Base-by-base conservation (phyloP, 2,329 filamentous ascomycete genomes). In the Aureobasidium sp. region DNA sequence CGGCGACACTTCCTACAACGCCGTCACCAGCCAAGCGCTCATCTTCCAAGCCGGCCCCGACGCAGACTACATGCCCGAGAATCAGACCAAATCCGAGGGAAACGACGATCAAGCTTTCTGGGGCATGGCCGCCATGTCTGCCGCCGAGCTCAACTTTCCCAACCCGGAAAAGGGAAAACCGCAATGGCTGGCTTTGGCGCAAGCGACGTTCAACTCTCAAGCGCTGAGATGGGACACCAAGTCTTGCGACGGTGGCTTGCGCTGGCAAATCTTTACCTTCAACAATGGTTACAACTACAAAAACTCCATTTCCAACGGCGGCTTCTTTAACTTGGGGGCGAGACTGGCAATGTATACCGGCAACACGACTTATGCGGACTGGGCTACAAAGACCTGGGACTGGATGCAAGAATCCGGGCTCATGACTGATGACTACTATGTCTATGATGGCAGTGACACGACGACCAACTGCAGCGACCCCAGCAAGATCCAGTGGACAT, bases 221-320 rank as follows among this genome's bases (percentile, higher is more conserved):
- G 84, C 84, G 1, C 74, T 75, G 22, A 83, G 90, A 22, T 93
- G 89, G 87, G 86, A 94, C 67, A 76, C 75, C 2, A 69, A 75
- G 0, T 79, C 79, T 0, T 96, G 91, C 73, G 79, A 76, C 52
- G 91, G 91, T 52, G 91, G 91, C 11, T 75, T 96, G 66, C 84
- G 87, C 65, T 96, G 91, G 91, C 90, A 96, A 77, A 91, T 96
- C 67, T 92, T 87, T 72, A 76, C 82, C 1, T 84, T 83, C 68
- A 93, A 95, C 71, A 85, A 85, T 65, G 90, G 90, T 17, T 87
- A 91, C 72, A 81, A 85, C 69, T 94, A 95, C 82, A 94, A 92
- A 76, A 93, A 93, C 77, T 82, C 86, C n/a, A 84, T 92, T 67
- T 86, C 86, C 65, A 94, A 94, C 72, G 90, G 89, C 47, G 87